Conservation (phyloP, 2,329 filamentous ascomycete genomes). For the Ceratocystis huliohia region DNA sequence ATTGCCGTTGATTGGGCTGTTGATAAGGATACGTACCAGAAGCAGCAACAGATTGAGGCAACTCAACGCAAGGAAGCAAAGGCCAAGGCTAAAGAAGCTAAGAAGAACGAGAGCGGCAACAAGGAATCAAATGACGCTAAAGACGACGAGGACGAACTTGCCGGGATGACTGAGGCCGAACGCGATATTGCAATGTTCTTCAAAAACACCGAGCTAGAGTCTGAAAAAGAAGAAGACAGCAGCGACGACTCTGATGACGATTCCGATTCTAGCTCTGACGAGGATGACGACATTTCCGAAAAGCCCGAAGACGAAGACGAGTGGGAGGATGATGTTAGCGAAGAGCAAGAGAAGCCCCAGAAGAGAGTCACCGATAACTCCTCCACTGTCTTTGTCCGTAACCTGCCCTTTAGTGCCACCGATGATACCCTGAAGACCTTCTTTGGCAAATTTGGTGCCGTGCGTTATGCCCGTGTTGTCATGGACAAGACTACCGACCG, state of each 20-base stretch:
- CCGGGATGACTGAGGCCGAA: constrained; percentile 29
- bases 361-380: constrained; percentile 49
- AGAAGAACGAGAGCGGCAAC: constrained; percentile 28
- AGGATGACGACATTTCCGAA: constrained; percentile 34
- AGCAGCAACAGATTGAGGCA: constrained; percentile 35
- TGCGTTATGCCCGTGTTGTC: constrained; percentile 85
- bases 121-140: constrained; percentile 31
- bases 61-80: constrained; percentile 28
- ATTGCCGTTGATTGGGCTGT: constrained; percentile 96
- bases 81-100: constrained; percentile 26
- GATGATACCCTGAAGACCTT: constrained; percentile 74
- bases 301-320: constrained; percentile 35
- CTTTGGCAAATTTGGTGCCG: constrained; percentile 74
- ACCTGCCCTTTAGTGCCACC: constrained; percentile 77
- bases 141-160: constrained; percentile 23
- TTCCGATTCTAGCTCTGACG: constrained; percentile 33
- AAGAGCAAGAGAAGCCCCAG: constrained; percentile 36
- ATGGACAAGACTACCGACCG: constrained; percentile 74
- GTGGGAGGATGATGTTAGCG: constrained; percentile 33
- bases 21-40: constrained; percentile 75
- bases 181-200: constrained; percentile 39
- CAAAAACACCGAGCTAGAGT: constrained; percentile 45
- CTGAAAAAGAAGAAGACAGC: constrained; percentile 41
- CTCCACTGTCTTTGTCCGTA: constrained; percentile 80
- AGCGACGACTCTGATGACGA: constrained; percentile 33